Evolutionary conservation across 1,284 basidiomycete species (phyloP), one percentile per base, ranked within the genome.

Genomic region (Leccinum variabile): DNA sequence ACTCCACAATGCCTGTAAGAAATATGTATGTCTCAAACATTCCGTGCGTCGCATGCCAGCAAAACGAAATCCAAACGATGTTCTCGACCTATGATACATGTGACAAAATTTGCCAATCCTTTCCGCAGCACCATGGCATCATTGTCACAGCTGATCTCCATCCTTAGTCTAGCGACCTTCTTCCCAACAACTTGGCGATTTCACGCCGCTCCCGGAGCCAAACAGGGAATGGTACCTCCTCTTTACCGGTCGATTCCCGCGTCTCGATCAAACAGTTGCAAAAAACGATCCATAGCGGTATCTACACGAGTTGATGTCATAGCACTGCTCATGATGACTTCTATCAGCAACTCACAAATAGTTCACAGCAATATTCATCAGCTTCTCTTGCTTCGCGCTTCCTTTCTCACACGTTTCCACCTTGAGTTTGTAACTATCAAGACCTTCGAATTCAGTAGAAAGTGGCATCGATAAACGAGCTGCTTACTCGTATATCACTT

Each of bases 221-320:
- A 50, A 82, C 82, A 3, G 92, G 88, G 80, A 97, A 97, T 1
- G 85, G 83, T 14, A 80, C 74, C 59, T 84, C 76, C 55, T 73
- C 79, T 54, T 75, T 74, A 35, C 78, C 73, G 2, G 35, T 37
- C 57, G 76, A 77, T 66, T 85, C 83, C 63, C 80, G 80, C 72
- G 82, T 84, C 77, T 98, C 97, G 60, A 99, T 87, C 67, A 99
- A 80, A 76, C 97, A 99, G 76, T 97, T 96, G 32, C 97, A 92
- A 66, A 99, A 94, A 7, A 95, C 94, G 68, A 99, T 97, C 93
- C 95, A 72, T 98, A 97, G 63, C 91, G 94, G 76, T 86, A 87
- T 65, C 88, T 91, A 64, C 56, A 53, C 7, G 46, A 18, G 9
- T 32, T 7, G 50, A 50, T 57, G 25, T 22, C 22, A 22, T 22